Evolutionary conservation across 768 basidiomycete species (phyloP).

Genomic region (Tylopilus sp.): DNA sequence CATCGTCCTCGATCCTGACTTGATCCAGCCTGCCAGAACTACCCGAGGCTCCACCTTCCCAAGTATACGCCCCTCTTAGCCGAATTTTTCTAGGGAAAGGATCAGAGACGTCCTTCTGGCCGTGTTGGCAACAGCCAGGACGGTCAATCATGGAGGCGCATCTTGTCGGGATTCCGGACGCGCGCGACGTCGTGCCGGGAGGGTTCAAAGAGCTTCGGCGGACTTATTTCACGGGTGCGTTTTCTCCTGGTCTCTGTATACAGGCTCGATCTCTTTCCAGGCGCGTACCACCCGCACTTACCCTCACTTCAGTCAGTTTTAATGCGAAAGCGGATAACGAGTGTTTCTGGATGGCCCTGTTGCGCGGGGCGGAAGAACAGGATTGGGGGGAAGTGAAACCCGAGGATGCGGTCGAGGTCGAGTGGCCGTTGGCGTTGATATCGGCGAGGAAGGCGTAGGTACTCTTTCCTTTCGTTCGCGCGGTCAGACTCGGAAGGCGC

Average conservation of each 20-base stretch:
- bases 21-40: conserved; percentile 35
- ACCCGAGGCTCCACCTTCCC: conserved; percentile 73
- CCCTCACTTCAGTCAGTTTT: conserved; percentile 41
- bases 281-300: conserved; percentile 38
- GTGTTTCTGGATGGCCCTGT: conserved; percentile 57
- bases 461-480: too few species aligned
- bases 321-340: conserved; percentile 58
- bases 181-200: conserved; percentile 31
- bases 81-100: conserved; percentile 57
- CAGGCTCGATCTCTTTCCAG: too few species aligned
- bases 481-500: too few species aligned
- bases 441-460: conserved; percentile 11
- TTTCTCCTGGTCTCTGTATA: too few species aligned
- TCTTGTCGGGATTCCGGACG: conserved; percentile 65
- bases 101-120: conserved; percentile 55
- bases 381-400: conserved; percentile 9
- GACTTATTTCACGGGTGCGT: conserved; percentile 57
- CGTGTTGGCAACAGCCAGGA: conserved; percentile 80
- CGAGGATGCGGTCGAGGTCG: conserved; percentile 35
- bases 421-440: conserved; percentile 42
- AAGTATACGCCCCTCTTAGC: conserved; percentile 56
- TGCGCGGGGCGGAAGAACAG: conserved; percentile 36
- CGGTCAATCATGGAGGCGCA: conserved; percentile 70
- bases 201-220: conserved; percentile 45
- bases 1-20: not conserved